phyloP scores from a whole-genome alignment of 2,329 filamentous ascomycete species.

The Alternaria gaisen region DNA sequence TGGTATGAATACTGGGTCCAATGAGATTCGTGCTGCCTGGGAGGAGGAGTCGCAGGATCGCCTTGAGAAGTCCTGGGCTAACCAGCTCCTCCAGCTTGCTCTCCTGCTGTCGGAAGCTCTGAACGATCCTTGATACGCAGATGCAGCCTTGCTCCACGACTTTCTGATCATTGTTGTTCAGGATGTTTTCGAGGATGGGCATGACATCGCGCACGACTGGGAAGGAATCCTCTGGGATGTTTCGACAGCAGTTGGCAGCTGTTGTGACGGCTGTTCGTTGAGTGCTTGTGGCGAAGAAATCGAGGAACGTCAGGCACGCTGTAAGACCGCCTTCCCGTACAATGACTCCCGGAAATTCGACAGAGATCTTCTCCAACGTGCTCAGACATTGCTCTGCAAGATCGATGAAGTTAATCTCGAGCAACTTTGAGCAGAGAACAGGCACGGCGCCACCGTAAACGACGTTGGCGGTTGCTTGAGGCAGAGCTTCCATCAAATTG shows the following conservation, averaged over 20 bases:
- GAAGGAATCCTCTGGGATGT: conserved; percentile 94
- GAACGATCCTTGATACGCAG: conserved; percentile 93
- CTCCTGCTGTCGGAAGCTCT: conserved; percentile 92
- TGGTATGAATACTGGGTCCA: conserved; percentile 91
- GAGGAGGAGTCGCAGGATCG: conserved; percentile 84
- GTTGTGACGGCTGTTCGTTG: conserved; percentile 97
- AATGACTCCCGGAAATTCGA: conserved; percentile 93
- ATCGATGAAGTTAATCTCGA: conserved; percentile 97
- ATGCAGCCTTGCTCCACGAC: conserved; percentile 97
- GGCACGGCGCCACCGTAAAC: conserved; percentile 98
- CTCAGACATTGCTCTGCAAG: conserved; percentile 95
- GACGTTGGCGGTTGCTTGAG: conserved; percentile 90
- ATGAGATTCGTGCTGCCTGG: conserved; percentile 97
- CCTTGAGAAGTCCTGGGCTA: conserved; percentile 83
- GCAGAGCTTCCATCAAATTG: conserved; percentile 96
- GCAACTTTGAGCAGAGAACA: conserved; percentile 89
- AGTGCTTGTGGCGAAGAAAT: conserved; percentile 97
- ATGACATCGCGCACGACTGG: conserved; percentile 92
- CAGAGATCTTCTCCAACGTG: conserved; percentile 95
- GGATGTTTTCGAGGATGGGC: conserved; percentile 90
- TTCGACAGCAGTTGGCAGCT: conserved; percentile 96
- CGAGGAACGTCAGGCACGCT: conserved; percentile 93
- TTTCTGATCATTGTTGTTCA: conserved; percentile 91
- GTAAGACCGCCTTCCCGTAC: conserved; percentile 94
- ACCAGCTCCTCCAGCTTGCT: conserved; percentile 92